A percentile compares a stretch with the other conserved stretches of the same genome.
These are phyloP conservation scores for Cerioporus squamosus DNA, from an alignment of 1,284 basidiomycete species.

Conservation along the genomic window DNA sequence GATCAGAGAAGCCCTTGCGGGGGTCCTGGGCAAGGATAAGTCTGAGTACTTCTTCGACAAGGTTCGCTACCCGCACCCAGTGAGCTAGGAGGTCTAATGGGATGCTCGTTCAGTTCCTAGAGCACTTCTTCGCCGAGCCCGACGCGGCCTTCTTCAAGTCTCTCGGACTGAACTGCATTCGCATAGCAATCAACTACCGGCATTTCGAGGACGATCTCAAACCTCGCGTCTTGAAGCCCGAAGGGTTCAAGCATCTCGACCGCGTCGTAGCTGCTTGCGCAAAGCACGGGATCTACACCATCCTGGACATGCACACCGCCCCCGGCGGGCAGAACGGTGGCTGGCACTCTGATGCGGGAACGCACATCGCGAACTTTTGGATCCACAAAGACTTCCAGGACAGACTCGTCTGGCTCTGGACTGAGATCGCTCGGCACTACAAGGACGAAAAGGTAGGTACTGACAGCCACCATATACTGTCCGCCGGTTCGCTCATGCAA, in stretches of 20 bases:
- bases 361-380: constrained; percentile 68
- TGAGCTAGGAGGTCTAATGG: too few species aligned
- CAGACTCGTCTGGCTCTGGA: constrained; percentile 71
- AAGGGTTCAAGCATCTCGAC: constrained; percentile 68
- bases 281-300: constrained; percentile 59
- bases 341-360: constrained; percentile 58
- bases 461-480: too few species aligned
- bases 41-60: constrained; percentile 81
- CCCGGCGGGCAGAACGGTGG: constrained; percentile 64
- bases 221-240: constrained; percentile 60
- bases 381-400: constrained; percentile 80
- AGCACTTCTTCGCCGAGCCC: constrained; percentile 74
- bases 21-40: constrained; percentile 68
- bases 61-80: constrained; percentile 36
- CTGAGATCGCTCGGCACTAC: constrained; percentile 67
- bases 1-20: constrained; percentile 68
- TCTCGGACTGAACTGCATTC: constrained; percentile 77
- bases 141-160: constrained; percentile 76
- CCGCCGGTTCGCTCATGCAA: constrained; percentile 4
- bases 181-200: constrained; percentile 69
- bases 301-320: constrained; percentile 65
- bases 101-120: constrained; percentile 65
- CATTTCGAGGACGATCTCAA: constrained; percentile 76
- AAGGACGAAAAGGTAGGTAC: constrained; percentile 47
- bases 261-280: constrained; percentile 65